Evolutionary conservation across 2,329 filamentous ascomycete species (phyloP).

Genomic region (Rutstroemia sp.): DNA sequence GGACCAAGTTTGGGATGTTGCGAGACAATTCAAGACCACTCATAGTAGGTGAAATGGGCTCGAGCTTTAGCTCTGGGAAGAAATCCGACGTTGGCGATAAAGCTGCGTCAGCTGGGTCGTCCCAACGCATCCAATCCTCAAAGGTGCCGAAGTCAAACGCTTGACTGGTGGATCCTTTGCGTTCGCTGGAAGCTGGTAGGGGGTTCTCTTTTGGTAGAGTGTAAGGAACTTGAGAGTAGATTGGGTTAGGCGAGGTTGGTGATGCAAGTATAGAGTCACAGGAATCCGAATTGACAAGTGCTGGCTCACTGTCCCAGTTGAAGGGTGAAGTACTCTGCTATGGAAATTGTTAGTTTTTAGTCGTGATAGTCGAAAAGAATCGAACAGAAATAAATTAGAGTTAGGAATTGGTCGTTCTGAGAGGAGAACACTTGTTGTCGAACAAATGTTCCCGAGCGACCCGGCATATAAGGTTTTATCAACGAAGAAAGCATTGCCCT

Average conservation of each 20-base stretch:
- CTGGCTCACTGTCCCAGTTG: slow-evolving; percentile 20
- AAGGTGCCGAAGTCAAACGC: slow-evolving; percentile 24
- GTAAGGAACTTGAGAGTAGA: slow-evolving; percentile 15
- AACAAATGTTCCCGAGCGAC: too few relatives aligned
- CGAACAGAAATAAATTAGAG: not conserved
- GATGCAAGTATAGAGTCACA: slow-evolving; percentile 24
- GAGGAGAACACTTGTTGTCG: too few relatives aligned
- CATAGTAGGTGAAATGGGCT: slow-evolving; percentile 23
- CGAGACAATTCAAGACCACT: slow-evolving; percentile 18
- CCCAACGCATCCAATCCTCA: slow-evolving; percentile 29
- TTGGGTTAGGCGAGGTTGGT: slow-evolving; percentile 19
- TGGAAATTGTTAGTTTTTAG: not conserved
- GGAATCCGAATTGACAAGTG: slow-evolving; percentile 19
- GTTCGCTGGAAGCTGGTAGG: slow-evolving; percentile 3
- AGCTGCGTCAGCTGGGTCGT: slow-evolving; percentile 23
- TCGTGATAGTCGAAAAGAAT: not conserved
- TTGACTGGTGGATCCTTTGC: slow-evolving; percentile 17
- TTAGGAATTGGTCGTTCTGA: too few relatives aligned
- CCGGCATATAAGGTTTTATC: not conserved
- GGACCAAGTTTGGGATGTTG: slow-evolving; percentile 9
- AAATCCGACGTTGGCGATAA: slow-evolving; percentile 23
- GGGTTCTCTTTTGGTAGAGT: slow-evolving; percentile 15
- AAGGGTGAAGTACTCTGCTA: slow-evolving; percentile 12
- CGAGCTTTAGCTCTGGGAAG: slow-evolving; percentile 25
- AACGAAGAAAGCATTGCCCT: not conserved